Conservation (phyloP, 495 filamentous ascomycete species). For the Hypoxylon lienhwacheense region DNA sequence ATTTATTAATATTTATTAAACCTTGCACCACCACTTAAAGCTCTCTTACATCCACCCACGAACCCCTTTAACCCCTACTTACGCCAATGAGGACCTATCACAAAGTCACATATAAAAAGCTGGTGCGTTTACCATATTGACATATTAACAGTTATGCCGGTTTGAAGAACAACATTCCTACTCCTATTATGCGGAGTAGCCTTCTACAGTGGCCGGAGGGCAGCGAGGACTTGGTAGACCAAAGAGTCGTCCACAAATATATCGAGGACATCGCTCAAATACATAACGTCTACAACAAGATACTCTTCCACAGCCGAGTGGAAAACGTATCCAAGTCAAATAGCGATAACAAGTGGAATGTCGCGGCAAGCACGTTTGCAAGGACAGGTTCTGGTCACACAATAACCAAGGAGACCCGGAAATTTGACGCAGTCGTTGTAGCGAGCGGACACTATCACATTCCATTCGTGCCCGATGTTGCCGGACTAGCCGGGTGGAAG, state of each 20-base stretch:
- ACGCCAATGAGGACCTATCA: not conserved
- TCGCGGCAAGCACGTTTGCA: constrained; percentile 45
- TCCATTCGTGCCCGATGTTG: constrained; percentile 58
- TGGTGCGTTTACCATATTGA: not conserved
- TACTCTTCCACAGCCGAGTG: constrained; percentile 60
- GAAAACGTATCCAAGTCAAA: constrained; percentile 52
- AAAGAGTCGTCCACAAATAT: constrained; percentile 58
- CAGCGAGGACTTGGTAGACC: constrained; percentile 59
- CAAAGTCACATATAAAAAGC: not conserved
- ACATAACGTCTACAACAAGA: constrained; percentile 52
- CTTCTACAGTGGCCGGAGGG: constrained; percentile 63
- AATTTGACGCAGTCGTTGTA: constrained; percentile 60
- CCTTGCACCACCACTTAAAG: too few relatives aligned
- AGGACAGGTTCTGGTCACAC: constrained; percentile 27
- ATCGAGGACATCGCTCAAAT: constrained; percentile 58
- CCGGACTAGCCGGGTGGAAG: constrained; percentile 58
- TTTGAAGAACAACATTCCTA: constrained; percentile 67
- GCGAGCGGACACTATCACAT: constrained; percentile 63
- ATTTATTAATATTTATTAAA: not conserved
- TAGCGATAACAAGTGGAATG: constrained; percentile 51
- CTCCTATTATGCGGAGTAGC: constrained; percentile 59
- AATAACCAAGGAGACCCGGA: constrained; percentile 40
- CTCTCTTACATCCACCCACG: too few relatives aligned
- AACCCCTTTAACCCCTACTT: too few relatives aligned
- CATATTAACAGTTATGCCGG: constrained; percentile 60